These are phyloP conservation scores for Rhinocladiella mackenziei DNA, from an alignment of 2,329 filamentous ascomycete species.

Conservation along the genomic window DNA sequence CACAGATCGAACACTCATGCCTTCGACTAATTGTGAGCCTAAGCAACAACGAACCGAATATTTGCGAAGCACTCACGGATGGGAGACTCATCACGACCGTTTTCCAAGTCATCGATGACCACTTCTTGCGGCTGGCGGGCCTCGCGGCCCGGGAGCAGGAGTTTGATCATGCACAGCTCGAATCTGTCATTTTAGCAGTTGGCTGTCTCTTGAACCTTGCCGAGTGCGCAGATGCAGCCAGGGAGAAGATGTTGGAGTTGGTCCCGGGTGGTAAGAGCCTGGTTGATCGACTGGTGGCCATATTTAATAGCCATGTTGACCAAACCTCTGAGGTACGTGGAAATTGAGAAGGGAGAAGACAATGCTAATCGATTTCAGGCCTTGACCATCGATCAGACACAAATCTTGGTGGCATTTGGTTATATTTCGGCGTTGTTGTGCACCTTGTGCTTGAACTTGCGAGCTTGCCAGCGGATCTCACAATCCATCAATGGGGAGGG, in stretches of 20 bases:
- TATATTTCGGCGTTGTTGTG: constrained; percentile 82
- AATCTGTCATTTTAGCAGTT: constrained; percentile 71
- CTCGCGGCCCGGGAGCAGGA: constrained; percentile 33
- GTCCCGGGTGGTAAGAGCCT: constrained; percentile 40
- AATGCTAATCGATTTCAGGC: constrained; percentile 39
- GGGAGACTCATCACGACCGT: constrained; percentile 38
- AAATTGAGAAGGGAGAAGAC: not conserved
- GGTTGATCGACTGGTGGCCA: constrained; percentile 57
- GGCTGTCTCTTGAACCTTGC: constrained; percentile 84
- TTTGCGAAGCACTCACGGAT: constrained; percentile 64
- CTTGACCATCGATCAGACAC: constrained; percentile 61
- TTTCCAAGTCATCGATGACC: constrained; percentile 34
- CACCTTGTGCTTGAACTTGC: constrained; percentile 64
- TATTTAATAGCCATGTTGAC: constrained; percentile 66
- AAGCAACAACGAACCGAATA: constrained; percentile 71
- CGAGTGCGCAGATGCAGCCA: constrained; percentile 66
- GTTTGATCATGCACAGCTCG: constrained; percentile 55
- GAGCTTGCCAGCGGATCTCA: constrained; percentile 43
- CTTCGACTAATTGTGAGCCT: constrained; percentile 76
- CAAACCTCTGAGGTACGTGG: constrained; percentile 63
- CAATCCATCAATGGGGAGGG: constrained; percentile 44
- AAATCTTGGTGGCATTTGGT: constrained; percentile 76
- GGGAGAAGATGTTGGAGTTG: constrained; percentile 46
- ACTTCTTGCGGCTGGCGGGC: constrained; percentile 31
- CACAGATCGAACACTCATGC: constrained; percentile 37